phyloP scores from a whole-genome alignment of 169 alveolate species.

The Perkinsus marinus region DNA sequence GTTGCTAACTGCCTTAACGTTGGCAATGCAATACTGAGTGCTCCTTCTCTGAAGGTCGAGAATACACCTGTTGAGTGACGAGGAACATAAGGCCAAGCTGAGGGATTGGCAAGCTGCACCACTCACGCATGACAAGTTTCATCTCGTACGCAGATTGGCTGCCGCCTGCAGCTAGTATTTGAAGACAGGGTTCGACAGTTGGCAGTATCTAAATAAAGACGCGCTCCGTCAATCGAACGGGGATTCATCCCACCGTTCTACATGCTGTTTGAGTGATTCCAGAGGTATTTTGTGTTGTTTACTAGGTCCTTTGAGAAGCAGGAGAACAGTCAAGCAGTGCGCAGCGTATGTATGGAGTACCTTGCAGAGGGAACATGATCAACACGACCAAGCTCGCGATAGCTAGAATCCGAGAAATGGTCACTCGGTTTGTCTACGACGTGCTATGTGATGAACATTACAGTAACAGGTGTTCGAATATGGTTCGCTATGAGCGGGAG shows the following conservation, averaged over 20 bases:
- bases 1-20: background rate
- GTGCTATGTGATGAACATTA: background rate
- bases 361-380: too few relatives aligned
- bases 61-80: background rate
- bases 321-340: background rate
- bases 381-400: too few relatives aligned
- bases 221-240: too few relatives aligned
- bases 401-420: too few relatives aligned
- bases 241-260: too few relatives aligned
- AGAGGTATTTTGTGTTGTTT: background rate
- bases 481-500: background rate
- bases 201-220: background rate
- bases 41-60: background rate
- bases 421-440: too few relatives aligned
- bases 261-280: background rate
- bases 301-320: background rate
- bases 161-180: background rate
- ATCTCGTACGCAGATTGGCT: background rate
- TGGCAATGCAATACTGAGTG: background rate
- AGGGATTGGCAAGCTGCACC: too few relatives aligned
- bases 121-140: background rate
- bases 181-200: background rate
- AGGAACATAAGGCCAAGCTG: too few relatives aligned
- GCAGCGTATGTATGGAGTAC: background rate
- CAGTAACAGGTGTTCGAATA: background rate